Evolutionary conservation across 176 grass and related monocot genomes (phyloP).

Genomic region (Pontederia crassipes): DNA sequence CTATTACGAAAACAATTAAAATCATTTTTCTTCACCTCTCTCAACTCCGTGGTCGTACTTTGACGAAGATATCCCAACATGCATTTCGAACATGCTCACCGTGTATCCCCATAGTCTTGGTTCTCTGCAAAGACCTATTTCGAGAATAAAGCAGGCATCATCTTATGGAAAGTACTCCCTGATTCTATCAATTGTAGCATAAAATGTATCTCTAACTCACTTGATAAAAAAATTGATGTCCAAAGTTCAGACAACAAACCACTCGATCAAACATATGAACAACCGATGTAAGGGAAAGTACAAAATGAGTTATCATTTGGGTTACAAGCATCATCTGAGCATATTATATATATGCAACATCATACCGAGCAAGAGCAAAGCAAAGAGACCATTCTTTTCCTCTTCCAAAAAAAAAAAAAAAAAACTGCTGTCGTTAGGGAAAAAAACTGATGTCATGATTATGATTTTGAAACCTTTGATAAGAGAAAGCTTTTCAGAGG

Average conservation of each 20-base stretch:
- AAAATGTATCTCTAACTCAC: constrained; percentile 10
- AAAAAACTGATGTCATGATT: too few relatives aligned
- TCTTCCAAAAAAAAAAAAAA: too few relatives aligned
- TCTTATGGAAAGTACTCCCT: neutral
- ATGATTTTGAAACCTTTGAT: too few relatives aligned
- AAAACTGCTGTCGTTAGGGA: too few relatives aligned
- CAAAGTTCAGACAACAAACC: constrained; percentile 95
- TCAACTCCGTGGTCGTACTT: constrained; percentile 80
- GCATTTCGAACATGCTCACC: constrained; percentile 89
- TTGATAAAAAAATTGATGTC: constrained; percentile 80
- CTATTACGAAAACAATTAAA: neutral
- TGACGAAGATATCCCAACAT: constrained; percentile 99
- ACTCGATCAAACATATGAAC: too few relatives aligned
- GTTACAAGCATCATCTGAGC: too few relatives aligned
- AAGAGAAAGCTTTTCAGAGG: too few relatives aligned
- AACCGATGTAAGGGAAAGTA: too few relatives aligned
- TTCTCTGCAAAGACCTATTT: constrained; percentile 84
- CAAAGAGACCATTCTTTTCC: too few relatives aligned
- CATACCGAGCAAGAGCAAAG: too few relatives aligned
- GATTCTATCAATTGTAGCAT: neutral
- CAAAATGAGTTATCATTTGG: too few relatives aligned
- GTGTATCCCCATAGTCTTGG: constrained; percentile 90
- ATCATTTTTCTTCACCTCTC: constrained; percentile 38
- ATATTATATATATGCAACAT: too few relatives aligned
- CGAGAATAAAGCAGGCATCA: neutral